A percentile compares a stretch with the other conserved stretches of the same genome.
These are phyloP conservation scores for Fragilaria crotonensis DNA, from an alignment of 108 stramenopile genomes.

Conservation along the genomic window DNA sequence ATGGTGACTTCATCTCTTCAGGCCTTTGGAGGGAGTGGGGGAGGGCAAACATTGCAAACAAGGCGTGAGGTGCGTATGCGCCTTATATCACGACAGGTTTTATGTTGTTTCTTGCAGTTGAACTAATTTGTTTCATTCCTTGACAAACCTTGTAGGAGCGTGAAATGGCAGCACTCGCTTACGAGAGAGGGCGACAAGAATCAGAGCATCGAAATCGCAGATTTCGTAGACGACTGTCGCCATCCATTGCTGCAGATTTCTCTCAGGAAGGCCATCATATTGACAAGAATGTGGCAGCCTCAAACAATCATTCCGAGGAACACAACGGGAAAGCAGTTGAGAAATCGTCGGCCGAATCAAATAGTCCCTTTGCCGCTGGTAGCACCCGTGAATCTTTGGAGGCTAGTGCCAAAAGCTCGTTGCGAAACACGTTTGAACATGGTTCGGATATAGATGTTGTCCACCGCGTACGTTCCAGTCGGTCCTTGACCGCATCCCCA, in stretches of 20 bases:
- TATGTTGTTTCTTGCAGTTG: too few relatives aligned
- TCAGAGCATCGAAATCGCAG: slow-evolving; percentile 16
- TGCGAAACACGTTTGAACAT: slow-evolving; percentile 38
- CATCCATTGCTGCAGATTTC: slow-evolving; percentile 6
- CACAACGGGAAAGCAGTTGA: neutral
- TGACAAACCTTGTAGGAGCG: slow-evolving; percentile 11
- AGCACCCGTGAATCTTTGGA: slow-evolving; percentile 32
- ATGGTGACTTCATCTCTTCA: slow-evolving; percentile 33
- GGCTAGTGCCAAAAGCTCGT: slow-evolving; percentile 31
- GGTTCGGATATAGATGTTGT: too few relatives aligned
- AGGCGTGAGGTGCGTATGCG: slow-evolving; percentile 18
- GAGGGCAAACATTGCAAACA: slow-evolving; percentile 36
- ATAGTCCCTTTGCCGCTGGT: neutral
- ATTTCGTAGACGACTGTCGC: slow-evolving; percentile 6
- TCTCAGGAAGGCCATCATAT: too few relatives aligned
- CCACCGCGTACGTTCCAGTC: too few relatives aligned
- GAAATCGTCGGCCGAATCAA: neutral
- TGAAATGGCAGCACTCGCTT: slow-evolving; percentile 41
- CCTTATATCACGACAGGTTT: neutral
- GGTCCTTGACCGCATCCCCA: too few relatives aligned
- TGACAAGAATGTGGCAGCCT: neutral
- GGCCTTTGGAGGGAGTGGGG: slow-evolving; percentile 45
- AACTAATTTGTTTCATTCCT: too few relatives aligned
- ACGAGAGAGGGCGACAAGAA: slow-evolving; percentile 31
- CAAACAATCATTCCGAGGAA: neutral